Base-by-base conservation (phyloP, 352 stramenopile species). In the Phytophthora ramorum region DNA sequence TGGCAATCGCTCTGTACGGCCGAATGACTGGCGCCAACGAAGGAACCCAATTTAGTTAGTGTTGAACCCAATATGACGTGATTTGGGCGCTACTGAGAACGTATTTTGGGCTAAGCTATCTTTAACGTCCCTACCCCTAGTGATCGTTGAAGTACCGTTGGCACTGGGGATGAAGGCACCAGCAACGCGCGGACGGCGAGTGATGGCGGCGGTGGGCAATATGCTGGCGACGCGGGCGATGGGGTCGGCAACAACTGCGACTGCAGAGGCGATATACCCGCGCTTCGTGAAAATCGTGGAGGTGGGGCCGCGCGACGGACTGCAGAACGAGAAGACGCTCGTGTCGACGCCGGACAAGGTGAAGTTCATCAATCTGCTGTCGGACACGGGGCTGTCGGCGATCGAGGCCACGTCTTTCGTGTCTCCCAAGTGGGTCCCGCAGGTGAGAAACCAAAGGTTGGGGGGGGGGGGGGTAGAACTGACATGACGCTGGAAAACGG, bases 351-450 rank as follows among this genome's bases (percentile, higher is more conserved):
- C 87, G 8, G 75, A 97, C 58, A 99, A 99, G 71, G 80, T 99
- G 13, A 73, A 86, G 57, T 66, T 99, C 12, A 96, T 98, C 69
- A 83, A 98, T 43, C 76, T 90, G 68, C 81, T 99, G 43, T 93
- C 89, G 44, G 71, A 93, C 4, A 91, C 96, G 14, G 97, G 97
- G 1, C 81, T 98, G 14, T 75, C 68, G 5, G 83, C 79, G 4
- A 97, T 99, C 56, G 97, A 99, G 76, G 82, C 92, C 6, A 98
- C 94, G 46, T 87, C 92, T 12, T 99, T 99, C 63, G 97, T 99
- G 13, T 99, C 96, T 7, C 93, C 95, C 17, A 98, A 98, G 73
- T 99, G 96, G 95, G 93, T 99, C 16, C 97, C 97, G 10, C 93
- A 98, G 78, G 86, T 95, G 17, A 6, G 17, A 19, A 22, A 13